A percentile compares a stretch with the other conserved stretches of the same genome.
These are phyloP conservation scores for Teunomyces lycoperdinae DNA, from an alignment of 805 yeast species.

Conservation along the genomic window DNA sequence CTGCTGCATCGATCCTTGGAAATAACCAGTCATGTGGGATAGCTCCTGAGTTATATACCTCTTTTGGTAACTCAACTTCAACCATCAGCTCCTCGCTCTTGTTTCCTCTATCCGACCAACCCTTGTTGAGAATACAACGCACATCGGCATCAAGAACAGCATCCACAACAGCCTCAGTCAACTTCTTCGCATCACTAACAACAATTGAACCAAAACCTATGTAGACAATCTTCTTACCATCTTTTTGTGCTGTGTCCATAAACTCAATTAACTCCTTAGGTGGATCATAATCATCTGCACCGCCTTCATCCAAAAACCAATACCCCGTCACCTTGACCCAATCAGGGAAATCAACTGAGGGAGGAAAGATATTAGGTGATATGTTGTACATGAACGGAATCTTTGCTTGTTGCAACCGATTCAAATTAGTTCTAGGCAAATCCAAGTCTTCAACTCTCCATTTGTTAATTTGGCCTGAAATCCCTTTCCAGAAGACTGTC, in stretches of 20 bases:
- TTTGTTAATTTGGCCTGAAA: constrained; percentile 76
- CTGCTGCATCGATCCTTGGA: constrained; percentile 86
- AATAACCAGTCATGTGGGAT: constrained; percentile 95
- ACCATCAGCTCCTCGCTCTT: constrained; percentile 24
- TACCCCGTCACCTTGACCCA: constrained; percentile 97
- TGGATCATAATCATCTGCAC: constrained; percentile 51
- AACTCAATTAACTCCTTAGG: constrained; percentile 57
- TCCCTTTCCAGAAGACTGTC: constrained; percentile 90
- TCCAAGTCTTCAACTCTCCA: constrained; percentile 76
- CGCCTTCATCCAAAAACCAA: constrained; percentile 82
- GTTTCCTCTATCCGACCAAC: constrained; percentile 83
- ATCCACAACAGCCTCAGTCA: constrained; percentile 74
- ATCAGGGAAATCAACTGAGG: constrained; percentile 88
- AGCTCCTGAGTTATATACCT: constrained; percentile 65
- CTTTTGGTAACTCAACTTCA: constrained; percentile 56
- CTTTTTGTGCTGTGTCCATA: constrained; percentile 56
- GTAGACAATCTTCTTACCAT: constrained; percentile 72
- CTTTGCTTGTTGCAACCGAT: constrained; percentile 66
- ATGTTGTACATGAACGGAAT: constrained; percentile 89
- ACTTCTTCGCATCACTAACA: constrained; percentile 73
- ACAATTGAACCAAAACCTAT: constrained; percentile 97
- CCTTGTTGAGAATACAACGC: constrained; percentile 83
- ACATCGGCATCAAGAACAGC: constrained; percentile 82
- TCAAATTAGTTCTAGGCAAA: constrained; percentile 67
- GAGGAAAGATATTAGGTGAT: constrained; percentile 85